Base-by-base conservation (phyloP, 208 protist genomes). In the Tritrichomonas foetus region DNA sequence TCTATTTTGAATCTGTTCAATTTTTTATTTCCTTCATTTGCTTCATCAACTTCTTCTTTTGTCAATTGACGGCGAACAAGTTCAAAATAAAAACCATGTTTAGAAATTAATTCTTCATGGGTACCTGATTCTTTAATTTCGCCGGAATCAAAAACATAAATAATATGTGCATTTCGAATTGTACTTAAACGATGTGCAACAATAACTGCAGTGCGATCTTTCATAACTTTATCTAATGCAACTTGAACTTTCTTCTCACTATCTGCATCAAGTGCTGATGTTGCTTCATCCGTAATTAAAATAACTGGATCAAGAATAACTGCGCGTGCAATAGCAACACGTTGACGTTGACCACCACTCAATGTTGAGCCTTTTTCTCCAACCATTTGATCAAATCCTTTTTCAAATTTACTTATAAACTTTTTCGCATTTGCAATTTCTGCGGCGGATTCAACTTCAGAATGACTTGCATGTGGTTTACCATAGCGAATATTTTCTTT, bases 171-270 rank as follows among this genome's bases (percentile, higher is more conserved):
- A 92, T 95, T 93, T 50, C 61, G 49, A 80, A 97, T 95, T 25
- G 97, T 98, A 9, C 96, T 97, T 61, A 99, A 95, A 66, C 98
- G 96, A 95, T 99, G 98, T 30, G 98, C 97, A 53, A 99, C 96
- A 13, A 98, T 94, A 57, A 99, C 95, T 3, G 95, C 95, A 25
- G 98, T 98, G 36, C 98, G 94, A 20, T 25, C 75, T 44, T 47
- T n/a, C 94, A 98, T 97, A 41, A 98, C 94, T 74, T 93, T 82
- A 78, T 97, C 95, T 1, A 97, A 92, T 22, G 96, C 96, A 47
- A 96, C 78, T 94, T 98, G 97, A 94, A 98, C 97, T 82, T 98
- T 94, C 50, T 96, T 93, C 95, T 98, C 97, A 61, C 95, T 97
- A 94, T 97, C 96, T 47, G 96, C 95, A 94, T 98, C 97, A 5